Conservation (phyloP, 345 rosid genomes). For the Schrenkiella parvula region DNA sequence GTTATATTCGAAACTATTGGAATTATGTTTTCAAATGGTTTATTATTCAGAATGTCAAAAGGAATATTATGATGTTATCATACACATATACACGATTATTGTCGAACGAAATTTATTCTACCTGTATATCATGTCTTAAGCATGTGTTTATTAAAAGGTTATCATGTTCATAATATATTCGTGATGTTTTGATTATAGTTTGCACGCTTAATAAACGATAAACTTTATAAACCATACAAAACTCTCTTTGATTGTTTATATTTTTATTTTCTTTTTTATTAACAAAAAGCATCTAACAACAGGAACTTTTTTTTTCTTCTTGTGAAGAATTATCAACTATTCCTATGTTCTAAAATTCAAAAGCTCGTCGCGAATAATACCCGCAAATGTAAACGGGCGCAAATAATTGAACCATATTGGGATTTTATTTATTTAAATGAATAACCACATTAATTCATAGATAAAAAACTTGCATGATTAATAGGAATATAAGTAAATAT, state of each 20-base stretch:
- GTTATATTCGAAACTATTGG: slow-evolving; percentile 4
- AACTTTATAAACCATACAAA: not conserved
- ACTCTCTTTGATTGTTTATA: not conserved
- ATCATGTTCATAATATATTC: slow-evolving; percentile 6
- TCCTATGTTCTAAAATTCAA: slow-evolving; percentile 22
- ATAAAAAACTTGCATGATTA: slow-evolving; percentile 23
- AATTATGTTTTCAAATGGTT: not conserved
- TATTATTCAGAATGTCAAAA: slow-evolving; percentile 19
- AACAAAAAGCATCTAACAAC: slow-evolving; percentile 7
- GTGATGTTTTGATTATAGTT: slow-evolving; percentile 21
- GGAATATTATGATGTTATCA: slow-evolving; percentile 9
- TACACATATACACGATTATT: slow-evolving; percentile 7
- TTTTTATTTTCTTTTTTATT: not conserved
- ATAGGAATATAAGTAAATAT: slow-evolving; percentile 31
- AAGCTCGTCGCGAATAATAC: slow-evolving; percentile 25
- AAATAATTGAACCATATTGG: slow-evolving; percentile 12
- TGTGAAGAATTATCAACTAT: slow-evolving; percentile 20
- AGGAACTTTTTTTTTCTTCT: not conserved
- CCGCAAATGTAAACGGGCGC: slow-evolving; percentile 12
- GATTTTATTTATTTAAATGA: slow-evolving; percentile 8
- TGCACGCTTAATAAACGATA: slow-evolving; percentile 21
- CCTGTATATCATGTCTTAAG: slow-evolving; percentile 22
- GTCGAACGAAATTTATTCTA: slow-evolving; percentile 9
- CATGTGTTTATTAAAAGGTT: slow-evolving; percentile 14
- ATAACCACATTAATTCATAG: not conserved